A percentile compares a stretch with the other conserved stretches of the same genome.
phyloP scores from a whole-genome alignment of 805 yeast species.

The Yamadazyma laniorum region DNA sequence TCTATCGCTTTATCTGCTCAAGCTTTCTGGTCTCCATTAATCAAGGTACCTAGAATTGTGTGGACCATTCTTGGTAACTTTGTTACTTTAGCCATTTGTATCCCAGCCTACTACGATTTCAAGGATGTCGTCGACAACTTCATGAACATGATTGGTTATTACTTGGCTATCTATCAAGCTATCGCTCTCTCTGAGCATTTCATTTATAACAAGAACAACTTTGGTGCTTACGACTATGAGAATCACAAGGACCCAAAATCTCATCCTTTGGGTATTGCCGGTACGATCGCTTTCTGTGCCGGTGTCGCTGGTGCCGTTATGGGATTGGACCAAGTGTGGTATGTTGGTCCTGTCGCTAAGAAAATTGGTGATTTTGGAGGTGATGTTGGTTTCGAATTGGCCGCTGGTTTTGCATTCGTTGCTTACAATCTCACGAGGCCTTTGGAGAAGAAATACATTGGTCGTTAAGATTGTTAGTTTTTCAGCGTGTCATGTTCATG shows the following conservation, averaged over 20 bases:
- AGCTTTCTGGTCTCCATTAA: constrained; percentile 73
- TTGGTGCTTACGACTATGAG: constrained; percentile 58
- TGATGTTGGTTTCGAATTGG: constrained; percentile 84
- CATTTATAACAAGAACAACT: constrained; percentile 65
- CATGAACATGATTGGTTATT: constrained; percentile 90
- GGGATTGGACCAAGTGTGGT: constrained; percentile 90
- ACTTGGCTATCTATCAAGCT: constrained; percentile 80
- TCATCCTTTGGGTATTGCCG: constrained; percentile 78
- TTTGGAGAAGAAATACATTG: constrained; percentile 63
- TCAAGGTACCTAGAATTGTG: constrained; percentile 72
- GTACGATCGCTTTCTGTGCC: constrained; percentile 70
- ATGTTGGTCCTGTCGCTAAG: constrained; percentile 64
- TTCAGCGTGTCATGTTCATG: too few species aligned
- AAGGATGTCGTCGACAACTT: constrained; percentile 73
- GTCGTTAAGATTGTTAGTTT: too few species aligned
- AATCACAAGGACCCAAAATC: constrained; percentile 56
- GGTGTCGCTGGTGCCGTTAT: constrained; percentile 84
- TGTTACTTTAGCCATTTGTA: constrained; percentile 78
- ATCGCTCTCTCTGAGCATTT: constrained; percentile 81
- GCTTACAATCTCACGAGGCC: constrained; percentile 59
- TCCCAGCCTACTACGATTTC: constrained; percentile 82
- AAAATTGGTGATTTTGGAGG: constrained; percentile 70
- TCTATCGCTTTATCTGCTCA: constrained; percentile 86
- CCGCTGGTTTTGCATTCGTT: constrained; percentile 62
- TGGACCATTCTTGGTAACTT: constrained; percentile 81